Base-by-base conservation (phyloP, 306 rosid species). In the Quercus engelmannii region DNA sequence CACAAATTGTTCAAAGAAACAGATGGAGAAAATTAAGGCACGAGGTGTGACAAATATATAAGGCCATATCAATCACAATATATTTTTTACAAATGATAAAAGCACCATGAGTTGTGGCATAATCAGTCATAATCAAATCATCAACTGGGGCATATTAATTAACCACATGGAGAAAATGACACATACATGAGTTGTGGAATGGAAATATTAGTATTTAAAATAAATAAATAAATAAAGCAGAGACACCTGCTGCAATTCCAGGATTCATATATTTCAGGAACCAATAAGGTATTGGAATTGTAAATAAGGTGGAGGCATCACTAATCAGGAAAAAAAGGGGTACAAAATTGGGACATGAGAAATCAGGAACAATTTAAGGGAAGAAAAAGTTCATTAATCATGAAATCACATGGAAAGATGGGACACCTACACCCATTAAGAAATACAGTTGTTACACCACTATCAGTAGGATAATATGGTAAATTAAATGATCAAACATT, bases 1-100 rank as follows among this genome's bases (percentile, higher is more conserved):
- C 78, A 49, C 46, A 75, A 73, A 73, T 18, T 58, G 59, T 65
- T 63, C 33, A 74, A 52, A 18, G 38, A 64, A 54, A 75, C 76
- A 75, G 35, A 46, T 19, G 7, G 52, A 5, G 21, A 7, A 67
- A 67, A 13, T 6, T 33, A 67, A 35, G 20, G 41, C 41, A 67
- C 5, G 9, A 67, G 51, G 72, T 35, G 9, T 35, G 26, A 67
- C 17, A 19, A 67, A 67, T 14, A 49, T 35, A 35, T 19, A 10
- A 64, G 9, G 46, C 7, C 20, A 67, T 67, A 35, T 19, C 72
- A 67, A 67, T n/a, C 26, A 9, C 7, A 56, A 21, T 6, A 49
- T 30, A 46, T 26, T 10, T 23, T 20, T 18, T 13, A 46, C 49
- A 25, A 25, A 20, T 65, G 72, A 67, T 4, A 38, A 3, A 75